Evolutionary conservation across 331 rosid genomes (phyloP), one percentile per base, ranked within the genome.

Genomic region (Spiraea crenata): DNA sequence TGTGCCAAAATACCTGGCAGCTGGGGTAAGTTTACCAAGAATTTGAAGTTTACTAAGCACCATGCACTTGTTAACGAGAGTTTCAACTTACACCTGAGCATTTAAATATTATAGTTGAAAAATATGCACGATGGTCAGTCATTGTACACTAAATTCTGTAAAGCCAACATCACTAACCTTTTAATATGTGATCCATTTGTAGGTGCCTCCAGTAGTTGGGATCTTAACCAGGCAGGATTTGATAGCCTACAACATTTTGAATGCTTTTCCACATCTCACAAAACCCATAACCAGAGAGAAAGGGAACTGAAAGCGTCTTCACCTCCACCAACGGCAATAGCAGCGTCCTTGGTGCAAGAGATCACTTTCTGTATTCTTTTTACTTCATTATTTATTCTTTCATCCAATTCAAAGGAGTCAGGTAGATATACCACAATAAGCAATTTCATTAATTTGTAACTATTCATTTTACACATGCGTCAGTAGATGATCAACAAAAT

Each of bases 161-260:
- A 54, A 41, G 51, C n/a, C 25, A 48, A 57, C 31, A 55, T 46
- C 76, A 82, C 86, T 81, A 34, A 85, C 88, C 84, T 65, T 62
- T 65, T 62, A 37, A 67, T 15, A 16, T 66, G 0, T 82, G 76
- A 15, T 69, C 71, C 65, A 34, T 72, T 47, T 44, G 48, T 52
- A 90, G 98, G 89, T 82, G 63, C 84, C 87, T 69, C 93, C 96
- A 3, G 87, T 87, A 38, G 80, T 87, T 67, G 97, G 97, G 65
- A 90, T 90, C 50, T 81, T 93, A 88, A 93, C 97, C 44, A 77
- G 97, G 79, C 98, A 88, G 75, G 98, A 93, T 71, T 80, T 93
- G 41, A 79, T 79, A 47, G 85, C 98, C n/a, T 55, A 85, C 80
- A 93, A 93, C 77, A 88, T 93, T 78, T 67, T 90, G 76, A 54